phyloP scores from a whole-genome alignment of 768 basidiomycete species.

The Lactarius pseudohatsudake region DNA sequence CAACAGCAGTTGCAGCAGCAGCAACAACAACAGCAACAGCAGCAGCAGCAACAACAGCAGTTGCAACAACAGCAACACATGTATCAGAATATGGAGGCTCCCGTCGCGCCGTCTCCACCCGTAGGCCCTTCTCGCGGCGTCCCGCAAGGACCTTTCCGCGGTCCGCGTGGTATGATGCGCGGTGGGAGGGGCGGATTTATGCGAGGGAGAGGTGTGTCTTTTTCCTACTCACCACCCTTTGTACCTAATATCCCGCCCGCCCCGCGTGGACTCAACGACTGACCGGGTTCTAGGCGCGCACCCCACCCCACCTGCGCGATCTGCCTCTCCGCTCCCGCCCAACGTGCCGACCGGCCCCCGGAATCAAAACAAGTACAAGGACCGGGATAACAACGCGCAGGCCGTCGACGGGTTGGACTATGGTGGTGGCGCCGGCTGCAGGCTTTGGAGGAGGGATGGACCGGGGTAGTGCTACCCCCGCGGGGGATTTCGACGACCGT shows the following conservation, averaged over 20 bases:
- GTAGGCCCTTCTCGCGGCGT: conserved; percentile 31
- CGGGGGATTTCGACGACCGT: conserved; percentile 22
- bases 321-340: conserved; percentile 82
- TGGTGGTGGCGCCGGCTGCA: conserved; percentile 49
- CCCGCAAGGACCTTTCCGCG: conserved; percentile 44
- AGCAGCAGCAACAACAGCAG: conserved; percentile 48
- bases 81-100: conserved; percentile 63
- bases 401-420: conserved; percentile 90
- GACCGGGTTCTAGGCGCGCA: conserved; percentile 16
- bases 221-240: neutral
- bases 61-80: conserved; percentile 47
- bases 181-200: conserved; percentile 44
- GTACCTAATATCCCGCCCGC: neutral
- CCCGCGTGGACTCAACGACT: conserved; percentile 6
- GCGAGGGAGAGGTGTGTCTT: conserved; percentile 41
- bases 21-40: conserved; percentile 37
- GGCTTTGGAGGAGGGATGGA: conserved; percentile 24
- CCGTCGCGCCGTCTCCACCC: conserved; percentile 48
- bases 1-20: conserved; percentile 34
- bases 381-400: conserved; percentile 80
- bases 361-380: conserved; percentile 89
- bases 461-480: conserved; percentile 31
- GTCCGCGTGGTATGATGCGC: conserved; percentile 45
- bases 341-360: conserved; percentile 86
- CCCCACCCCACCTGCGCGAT: conserved; percentile 61